These are phyloP conservation scores for Colletotrichum aenigma DNA, from an alignment of 2,329 filamentous ascomycete species.

Conservation along the genomic window DNA sequence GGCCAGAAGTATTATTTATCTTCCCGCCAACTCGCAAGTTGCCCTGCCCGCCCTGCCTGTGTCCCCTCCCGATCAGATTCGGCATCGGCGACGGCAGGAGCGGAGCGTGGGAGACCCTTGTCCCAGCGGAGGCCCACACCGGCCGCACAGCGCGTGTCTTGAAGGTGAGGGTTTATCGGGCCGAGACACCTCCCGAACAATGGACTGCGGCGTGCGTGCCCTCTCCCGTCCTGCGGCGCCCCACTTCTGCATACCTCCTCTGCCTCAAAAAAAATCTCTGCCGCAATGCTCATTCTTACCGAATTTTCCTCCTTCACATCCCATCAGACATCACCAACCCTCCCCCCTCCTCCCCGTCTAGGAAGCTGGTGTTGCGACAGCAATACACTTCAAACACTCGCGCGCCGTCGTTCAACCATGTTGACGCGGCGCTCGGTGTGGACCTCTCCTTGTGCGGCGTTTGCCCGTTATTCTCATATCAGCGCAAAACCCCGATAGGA, in stretches of 20 bases:
- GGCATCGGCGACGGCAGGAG: not conserved
- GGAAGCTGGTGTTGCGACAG: not conserved
- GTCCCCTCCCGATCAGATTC: not conserved
- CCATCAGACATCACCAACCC: not conserved
- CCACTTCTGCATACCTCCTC: not conserved
- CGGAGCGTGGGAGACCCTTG: not conserved
- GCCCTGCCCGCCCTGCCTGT: not conserved
- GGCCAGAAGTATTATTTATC: not conserved
- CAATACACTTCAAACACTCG: not conserved
- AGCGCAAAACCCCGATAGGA: not conserved
- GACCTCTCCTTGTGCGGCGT: not conserved
- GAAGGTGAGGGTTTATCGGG: not conserved
- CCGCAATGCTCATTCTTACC: not conserved
- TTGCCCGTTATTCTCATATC: not conserved
- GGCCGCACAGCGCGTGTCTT: not conserved
- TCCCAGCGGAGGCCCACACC: not conserved
- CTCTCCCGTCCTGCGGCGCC: not conserved
- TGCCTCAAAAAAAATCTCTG: not conserved
- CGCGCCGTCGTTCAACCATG: not conserved
- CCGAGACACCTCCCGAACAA: constrained; percentile 10
- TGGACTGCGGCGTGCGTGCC: not conserved
- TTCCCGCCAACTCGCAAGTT: not conserved
- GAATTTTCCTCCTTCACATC: not conserved
- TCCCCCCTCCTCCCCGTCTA: not conserved
- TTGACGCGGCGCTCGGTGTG: not conserved